phyloP scores from a whole-genome alignment of 2,329 filamentous ascomycete species.

The Niveomyces coronatus region DNA sequence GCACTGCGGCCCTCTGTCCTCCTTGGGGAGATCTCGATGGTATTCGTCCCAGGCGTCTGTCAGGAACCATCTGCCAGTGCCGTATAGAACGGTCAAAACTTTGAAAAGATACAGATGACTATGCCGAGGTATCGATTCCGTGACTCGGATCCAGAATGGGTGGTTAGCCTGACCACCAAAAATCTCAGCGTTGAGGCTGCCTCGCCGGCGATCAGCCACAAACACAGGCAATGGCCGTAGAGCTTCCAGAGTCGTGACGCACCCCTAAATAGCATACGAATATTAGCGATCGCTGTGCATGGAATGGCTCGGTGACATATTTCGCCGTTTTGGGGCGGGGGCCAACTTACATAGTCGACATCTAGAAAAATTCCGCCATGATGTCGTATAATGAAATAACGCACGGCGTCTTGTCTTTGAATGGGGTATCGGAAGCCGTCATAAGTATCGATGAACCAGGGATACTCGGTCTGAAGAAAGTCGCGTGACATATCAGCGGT shows the following conservation, averaged over 20 bases:
- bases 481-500: conserved; percentile 56
- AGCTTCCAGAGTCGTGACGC: conserved; percentile 4
- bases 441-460: conserved; percentile 62
- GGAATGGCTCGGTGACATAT: no score
- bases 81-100: not conserved
- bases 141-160: conserved; percentile 3
- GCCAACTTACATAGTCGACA: conserved; percentile 16
- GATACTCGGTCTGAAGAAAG: conserved; percentile 59
- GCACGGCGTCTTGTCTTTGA: conserved; percentile 60
- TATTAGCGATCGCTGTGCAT: no score
- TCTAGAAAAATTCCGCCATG: conserved; percentile 69
- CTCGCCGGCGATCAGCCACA: conserved; percentile 3
- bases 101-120: conserved; percentile 1
- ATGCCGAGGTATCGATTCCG: conserved; percentile 4
- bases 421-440: conserved; percentile 60
- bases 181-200: conserved; percentile 1
- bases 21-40: not conserved
- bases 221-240: conserved; percentile 1
- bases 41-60: conserved; percentile 2
- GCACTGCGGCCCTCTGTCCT: not conserved
- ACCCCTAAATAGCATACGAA: no score
- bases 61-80: conserved; percentile 8
- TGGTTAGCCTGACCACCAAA: conserved; percentile 4
- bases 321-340: no score
- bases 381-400: conserved; percentile 63